Evolutionary conservation across 2,329 filamentous ascomycete species (phyloP), one percentile per base, ranked within the genome.

Genomic region (Colletotrichum endophyticum): DNA sequence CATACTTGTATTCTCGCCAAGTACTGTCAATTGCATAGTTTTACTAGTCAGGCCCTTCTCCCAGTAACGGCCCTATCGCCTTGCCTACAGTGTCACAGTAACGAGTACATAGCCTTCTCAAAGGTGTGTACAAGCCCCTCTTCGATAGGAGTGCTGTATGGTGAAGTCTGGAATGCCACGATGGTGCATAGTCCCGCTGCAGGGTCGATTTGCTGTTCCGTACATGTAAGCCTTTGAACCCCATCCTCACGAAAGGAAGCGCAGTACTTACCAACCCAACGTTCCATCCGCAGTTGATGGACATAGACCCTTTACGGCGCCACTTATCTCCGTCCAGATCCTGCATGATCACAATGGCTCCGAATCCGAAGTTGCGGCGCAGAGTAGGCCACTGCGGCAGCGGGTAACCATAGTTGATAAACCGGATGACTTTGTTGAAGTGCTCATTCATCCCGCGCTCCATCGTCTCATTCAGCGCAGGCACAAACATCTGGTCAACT

Each of bases 401-500:
- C 1, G 66, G 66, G 5, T 68, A 68, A 3, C 66, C 66, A 36
- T 68, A 68, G 66, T 68, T 68, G 27, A 68, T 68, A 16, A 25
- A 68, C 2, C 66, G 66, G 4, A 68, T 68, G 66, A 68, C 66
- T 44, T 34, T 68, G 66, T 68, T 68, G n/a, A 56, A 68, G 44
- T 68, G 66, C 39, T 56, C 66, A 27, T 68, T 68, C 66, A 68
- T 68, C 12, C 63, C 63, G 63, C 63, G 63, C 36, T 66, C 67
- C 67, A 61, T 36, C 30, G n/a, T 61, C 56, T 70, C 67, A 6
- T 70, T 25, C 13, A 70, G 28, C 15, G 67, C 66, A 0, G 89
- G 84, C 70, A 81, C 78, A 78, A 91, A 91, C 81, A 91, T 85
- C 66, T 83, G 78, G 1, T 86, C 82, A 0, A 87, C 84, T 0